Base-by-base conservation (phyloP, 495 filamentous ascomycete species). In the Neurospora tetraspora region DNA sequence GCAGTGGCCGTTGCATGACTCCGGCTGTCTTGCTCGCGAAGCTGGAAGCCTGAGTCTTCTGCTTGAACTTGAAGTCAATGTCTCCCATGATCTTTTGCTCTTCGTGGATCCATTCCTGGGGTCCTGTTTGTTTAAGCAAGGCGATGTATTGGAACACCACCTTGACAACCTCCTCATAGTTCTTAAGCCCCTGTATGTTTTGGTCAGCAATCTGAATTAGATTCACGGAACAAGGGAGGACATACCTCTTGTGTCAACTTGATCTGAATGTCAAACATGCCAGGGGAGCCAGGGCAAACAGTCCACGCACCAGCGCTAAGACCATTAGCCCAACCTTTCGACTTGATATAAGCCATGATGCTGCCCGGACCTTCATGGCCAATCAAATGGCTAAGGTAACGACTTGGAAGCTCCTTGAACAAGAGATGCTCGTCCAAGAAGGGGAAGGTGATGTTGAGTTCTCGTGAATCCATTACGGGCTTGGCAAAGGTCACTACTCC, bases 321-420 rank as follows among this genome's bases (percentile, higher is more conserved):
- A 3, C 89, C 90, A 82, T 97, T 97, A 11, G 91, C 94, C 96
- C 94, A 98, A 59, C 96, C 96, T 81, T 96, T 97, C 31, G 89
- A 91, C 82, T 98, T 99, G 79, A 97, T 88, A 79, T 97, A 94
- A 1, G 96, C 90, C 80, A 99, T 89, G 75, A 99, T 94, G 83
- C 96, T 98, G 3, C 96, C 96, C 9, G 96, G 96, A 1, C 96
- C 96, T 81, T 99, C 96, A 74, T 99, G 96, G 16, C 96, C 96
- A 74, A 99, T 94, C 65, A 99, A 81, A 78, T 99, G 96, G 77
- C 91, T 92, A 75, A 97, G 88, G 78, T 98, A 99, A 42, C 93
- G 89, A 75, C 92, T 92, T 14, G 96, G 96, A 70, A 97, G 94
- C 9, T 90, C 88, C 76, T 93, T 90, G 80, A 90, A 97, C 70